Evolutionary conservation across 176 grass and related monocot species (phyloP).

Genomic region (Avena insularis): DNA sequence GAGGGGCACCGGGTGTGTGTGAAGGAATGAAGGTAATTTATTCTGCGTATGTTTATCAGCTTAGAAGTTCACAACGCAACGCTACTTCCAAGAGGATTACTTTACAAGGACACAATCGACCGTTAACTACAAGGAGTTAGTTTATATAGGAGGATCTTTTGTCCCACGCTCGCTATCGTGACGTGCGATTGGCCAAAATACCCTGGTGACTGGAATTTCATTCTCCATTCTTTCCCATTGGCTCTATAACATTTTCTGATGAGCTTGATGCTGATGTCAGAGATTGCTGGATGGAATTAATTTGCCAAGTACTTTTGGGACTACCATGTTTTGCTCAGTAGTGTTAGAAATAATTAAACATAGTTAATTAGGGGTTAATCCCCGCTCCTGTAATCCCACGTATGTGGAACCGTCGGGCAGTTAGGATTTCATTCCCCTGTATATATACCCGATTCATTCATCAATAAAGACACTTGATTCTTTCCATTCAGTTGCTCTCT

Average conservation of each 20-base stretch:
- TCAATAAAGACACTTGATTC: too few species aligned
- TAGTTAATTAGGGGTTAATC: too few species aligned
- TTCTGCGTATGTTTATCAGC: not conserved
- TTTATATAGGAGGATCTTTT: not conserved
- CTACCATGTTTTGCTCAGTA: not conserved
- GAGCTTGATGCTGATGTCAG: not conserved
- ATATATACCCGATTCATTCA: too few species aligned
- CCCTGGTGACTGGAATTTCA: not conserved
- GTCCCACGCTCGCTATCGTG: not conserved
- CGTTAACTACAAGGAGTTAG: not conserved
- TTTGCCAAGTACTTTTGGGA: not conserved
- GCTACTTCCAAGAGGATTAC: not conserved
- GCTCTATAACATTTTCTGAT: not conserved
- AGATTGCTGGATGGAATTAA: not conserved
- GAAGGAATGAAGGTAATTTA: not conserved
- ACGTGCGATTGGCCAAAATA: not conserved
- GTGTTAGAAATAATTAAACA: too few species aligned
- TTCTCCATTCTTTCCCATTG: not conserved
- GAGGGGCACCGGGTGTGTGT: not conserved
- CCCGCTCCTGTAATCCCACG: too few species aligned
- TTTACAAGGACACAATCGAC: not conserved
- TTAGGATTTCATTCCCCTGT: too few species aligned
- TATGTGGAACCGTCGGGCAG: too few species aligned
- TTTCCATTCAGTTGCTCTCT: too few species aligned
- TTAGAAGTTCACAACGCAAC: not conserved